Evolutionary conservation across 345 rosid genomes (phyloP).

Genomic region (Atalantia buxifolia): DNA sequence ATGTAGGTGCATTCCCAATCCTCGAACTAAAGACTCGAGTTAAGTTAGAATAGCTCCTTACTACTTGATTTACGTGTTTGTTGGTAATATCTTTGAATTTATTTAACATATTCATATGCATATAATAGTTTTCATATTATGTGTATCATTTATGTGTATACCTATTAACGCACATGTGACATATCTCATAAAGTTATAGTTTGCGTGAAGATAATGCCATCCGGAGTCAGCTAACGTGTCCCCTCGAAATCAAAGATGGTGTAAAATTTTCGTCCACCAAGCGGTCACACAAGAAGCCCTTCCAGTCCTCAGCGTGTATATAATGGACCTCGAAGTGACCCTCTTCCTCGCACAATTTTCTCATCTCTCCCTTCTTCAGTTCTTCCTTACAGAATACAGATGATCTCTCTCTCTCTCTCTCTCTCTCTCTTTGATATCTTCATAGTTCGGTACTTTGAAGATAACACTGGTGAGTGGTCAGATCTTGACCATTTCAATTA

Average conservation of each 20-base stretch:
- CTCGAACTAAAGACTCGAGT: too few relatives aligned
- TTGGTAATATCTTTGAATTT: too few relatives aligned
- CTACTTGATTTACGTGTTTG: too few relatives aligned
- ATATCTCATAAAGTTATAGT: background rate
- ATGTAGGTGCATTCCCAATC: fast-evolving
- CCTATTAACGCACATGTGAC: too few relatives aligned
- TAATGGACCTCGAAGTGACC: background rate
- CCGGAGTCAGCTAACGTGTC: background rate
- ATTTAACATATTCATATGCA: too few relatives aligned
- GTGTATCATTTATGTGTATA: too few relatives aligned
- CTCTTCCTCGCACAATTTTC: background rate
- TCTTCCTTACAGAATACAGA: background rate
- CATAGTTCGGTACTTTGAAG: background rate
- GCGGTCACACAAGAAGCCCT: background rate
- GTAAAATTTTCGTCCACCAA: background rate
- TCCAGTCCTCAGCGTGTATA: background rate
- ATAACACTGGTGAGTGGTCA: background rate
- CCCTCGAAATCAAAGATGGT: background rate
- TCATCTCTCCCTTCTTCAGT: background rate
- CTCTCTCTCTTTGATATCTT: too few relatives aligned
- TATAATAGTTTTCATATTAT: too few relatives aligned
- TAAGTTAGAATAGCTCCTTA: too few relatives aligned
- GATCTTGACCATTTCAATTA: background rate
- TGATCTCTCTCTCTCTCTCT: background rate
- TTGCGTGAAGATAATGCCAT: background rate